Evolutionary conservation across 495 filamentous ascomycete species (phyloP).

Genomic region (Podospora tetraspora): DNA sequence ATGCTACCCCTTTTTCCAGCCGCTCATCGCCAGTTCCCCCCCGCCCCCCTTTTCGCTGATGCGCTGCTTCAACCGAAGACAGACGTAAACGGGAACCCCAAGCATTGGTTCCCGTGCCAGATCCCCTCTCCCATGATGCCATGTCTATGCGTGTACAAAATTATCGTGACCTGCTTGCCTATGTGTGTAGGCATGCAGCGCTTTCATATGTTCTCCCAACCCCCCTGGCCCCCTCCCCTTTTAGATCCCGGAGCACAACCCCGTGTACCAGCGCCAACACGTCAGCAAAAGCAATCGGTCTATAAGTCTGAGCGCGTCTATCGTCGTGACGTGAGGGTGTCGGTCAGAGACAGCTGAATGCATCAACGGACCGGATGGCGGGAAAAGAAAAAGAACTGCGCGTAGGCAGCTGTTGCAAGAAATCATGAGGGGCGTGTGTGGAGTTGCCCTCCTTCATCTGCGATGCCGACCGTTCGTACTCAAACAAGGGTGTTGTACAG

Average conservation of each 20-base stretch:
- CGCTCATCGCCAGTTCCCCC: background rate
- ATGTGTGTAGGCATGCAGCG: background rate
- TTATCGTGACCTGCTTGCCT: background rate
- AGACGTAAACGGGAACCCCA: background rate
- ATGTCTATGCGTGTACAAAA: background rate
- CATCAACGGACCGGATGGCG: background rate
- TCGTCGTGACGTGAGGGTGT: background rate
- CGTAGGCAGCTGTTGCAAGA: background rate
- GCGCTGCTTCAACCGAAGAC: background rate
- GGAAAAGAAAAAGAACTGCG: background rate
- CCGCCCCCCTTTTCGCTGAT: background rate
- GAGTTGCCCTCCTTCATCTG: background rate
- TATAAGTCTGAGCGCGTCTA: background rate
- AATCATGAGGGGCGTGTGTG: background rate
- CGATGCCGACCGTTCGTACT: background rate
- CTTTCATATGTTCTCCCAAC: background rate
- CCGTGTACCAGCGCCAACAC: background rate
- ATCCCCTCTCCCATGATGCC: background rate
- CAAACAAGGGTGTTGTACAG: conserved; percentile 6
- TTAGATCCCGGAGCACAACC: background rate
- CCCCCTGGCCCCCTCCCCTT: background rate
- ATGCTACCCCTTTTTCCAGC: background rate
- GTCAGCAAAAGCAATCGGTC: background rate
- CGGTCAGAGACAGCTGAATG: background rate
- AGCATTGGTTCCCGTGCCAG: background rate